Evolutionary conservation across 495 filamentous ascomycete species (phyloP).

Genomic region (Aspergillus cristatus): DNA sequence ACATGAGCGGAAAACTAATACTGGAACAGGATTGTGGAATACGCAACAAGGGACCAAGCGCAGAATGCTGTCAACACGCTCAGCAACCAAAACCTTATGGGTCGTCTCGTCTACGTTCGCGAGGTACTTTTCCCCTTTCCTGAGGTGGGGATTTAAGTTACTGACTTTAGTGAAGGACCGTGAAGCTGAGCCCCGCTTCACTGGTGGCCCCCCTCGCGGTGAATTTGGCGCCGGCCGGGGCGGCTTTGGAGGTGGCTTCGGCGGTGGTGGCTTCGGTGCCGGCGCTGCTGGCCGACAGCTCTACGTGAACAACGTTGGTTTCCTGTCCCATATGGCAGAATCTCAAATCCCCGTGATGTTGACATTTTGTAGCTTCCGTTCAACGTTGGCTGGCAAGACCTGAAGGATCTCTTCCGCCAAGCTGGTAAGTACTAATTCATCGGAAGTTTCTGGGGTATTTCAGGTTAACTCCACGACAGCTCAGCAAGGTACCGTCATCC

Average conservation of each 20-base stretch:
- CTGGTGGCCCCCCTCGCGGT: constrained; percentile 61
- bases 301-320: constrained; percentile 96
- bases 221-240: constrained; percentile 46
- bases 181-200: constrained; percentile 92
- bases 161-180: constrained; percentile 54
- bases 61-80: constrained; percentile 95
- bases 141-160: background rate
- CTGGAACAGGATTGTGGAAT: constrained; percentile 89
- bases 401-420: constrained; percentile 98
- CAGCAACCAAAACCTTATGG: constrained; percentile 98
- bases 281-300: constrained; percentile 71
- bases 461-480: constrained; percentile 47
- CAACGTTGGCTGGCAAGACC: constrained; percentile 96
- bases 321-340: constrained; percentile 6
- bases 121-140: constrained; percentile 53
- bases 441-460: constrained; percentile 9
- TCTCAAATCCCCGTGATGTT: constrained; percentile 1
- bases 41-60: constrained; percentile 98
- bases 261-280: constrained; percentile 42
- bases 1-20: constrained; percentile 20
- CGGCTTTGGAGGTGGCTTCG: constrained; percentile 34
- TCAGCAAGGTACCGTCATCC: constrained; percentile 72
- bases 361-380: constrained; percentile 72
- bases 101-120: constrained; percentile 93
- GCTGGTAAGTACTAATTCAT: constrained; percentile 59